Evolutionary conservation across 2,329 filamentous ascomycete species (phyloP), one percentile per base, ranked within the genome.

Genomic region (Fusarium humuli): DNA sequence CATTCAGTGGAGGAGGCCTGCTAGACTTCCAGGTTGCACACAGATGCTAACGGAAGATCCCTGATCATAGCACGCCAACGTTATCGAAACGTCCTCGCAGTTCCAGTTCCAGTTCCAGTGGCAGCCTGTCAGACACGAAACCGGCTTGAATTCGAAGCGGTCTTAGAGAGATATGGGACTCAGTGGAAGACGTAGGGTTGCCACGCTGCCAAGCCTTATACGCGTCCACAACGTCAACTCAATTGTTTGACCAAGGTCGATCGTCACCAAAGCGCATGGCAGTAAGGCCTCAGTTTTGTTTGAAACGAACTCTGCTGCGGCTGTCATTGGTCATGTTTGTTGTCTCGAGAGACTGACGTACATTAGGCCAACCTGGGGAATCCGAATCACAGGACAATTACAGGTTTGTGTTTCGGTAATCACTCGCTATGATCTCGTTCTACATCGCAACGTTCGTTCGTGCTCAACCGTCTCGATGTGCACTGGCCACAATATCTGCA

Each of bases 11-110:
- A 66, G 61, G 67, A 67, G 70, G 34, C 34, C 9, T 66, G 44
- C 22, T 23, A 37, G 18, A 37, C 34, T 37, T n/a, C 34, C 18
- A 37, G 34, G 34, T 37, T 37, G 34, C 7, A 37, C 7, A 37
- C 20, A 25, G 9, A 13, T 37, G 30, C 34, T 37, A n/a, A 20
- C 48, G 8, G 23, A 44, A 8, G 25, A 57, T 49, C 71, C 73
- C 62, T 50, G 54, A 41, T 46, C 41, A 55, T 70, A 74, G 50
- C 65, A 72, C 70, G 72, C 60, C 61, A 68, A 70, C 65, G 68
- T 64, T 52, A 52, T 52, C 49, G 49, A 52, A 42, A 52, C 49
- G 49, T 52, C 32, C 9, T 52, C 32, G 23, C 25, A 40, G 48
- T 52, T 41, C 48, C 32, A 52, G 41, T 14, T 42, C 41, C 41